Evolutionary conservation across 768 basidiomycete species (phyloP).

Genomic region (Asterophora parasitica): DNA sequence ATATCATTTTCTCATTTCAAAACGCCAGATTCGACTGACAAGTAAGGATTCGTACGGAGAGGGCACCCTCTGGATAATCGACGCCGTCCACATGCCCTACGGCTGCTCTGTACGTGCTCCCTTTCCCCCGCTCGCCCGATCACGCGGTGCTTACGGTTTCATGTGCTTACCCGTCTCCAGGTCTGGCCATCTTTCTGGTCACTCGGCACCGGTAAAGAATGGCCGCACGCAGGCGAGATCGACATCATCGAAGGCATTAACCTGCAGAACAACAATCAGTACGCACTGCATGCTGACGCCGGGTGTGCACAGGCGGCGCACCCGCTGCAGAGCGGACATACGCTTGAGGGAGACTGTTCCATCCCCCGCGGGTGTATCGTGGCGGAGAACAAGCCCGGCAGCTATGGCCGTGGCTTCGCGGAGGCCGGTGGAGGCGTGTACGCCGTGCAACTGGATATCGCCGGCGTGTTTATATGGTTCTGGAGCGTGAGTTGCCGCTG

Average conservation of each 20-base stretch:
- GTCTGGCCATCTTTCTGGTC: constrained; percentile 49
- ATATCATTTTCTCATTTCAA: no score
- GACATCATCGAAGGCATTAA: constrained; percentile 77
- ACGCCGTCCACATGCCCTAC: constrained; percentile 44
- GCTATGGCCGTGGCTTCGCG: constrained; percentile 46
- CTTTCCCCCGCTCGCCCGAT: neutral
- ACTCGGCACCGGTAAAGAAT: constrained; percentile 30
- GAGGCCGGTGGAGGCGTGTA: constrained; percentile 49
- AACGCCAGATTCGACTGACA: constrained; percentile 36
- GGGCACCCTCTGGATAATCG: constrained; percentile 39
- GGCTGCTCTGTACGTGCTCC: constrained; percentile 46
- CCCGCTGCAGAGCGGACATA: constrained; percentile 26
- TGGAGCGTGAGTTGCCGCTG: constrained; percentile 20
- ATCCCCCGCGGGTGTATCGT: constrained; percentile 39
- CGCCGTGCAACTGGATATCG: constrained; percentile 63
- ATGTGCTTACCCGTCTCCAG: constrained; percentile 17
- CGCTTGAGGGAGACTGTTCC: constrained; percentile 27
- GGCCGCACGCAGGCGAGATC: constrained; percentile 58
- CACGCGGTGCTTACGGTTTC: neutral
- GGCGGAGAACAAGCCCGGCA: constrained; percentile 35
- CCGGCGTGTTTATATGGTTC: constrained; percentile 30
- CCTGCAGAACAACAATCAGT: constrained; percentile 50
- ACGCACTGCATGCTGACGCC: constrained; percentile 57
- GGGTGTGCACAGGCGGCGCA: constrained; percentile 30
- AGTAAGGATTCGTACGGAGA: constrained; percentile 34